Conservation (phyloP, 106 monocot genomes). For the Agapanthus africanus region DNA sequence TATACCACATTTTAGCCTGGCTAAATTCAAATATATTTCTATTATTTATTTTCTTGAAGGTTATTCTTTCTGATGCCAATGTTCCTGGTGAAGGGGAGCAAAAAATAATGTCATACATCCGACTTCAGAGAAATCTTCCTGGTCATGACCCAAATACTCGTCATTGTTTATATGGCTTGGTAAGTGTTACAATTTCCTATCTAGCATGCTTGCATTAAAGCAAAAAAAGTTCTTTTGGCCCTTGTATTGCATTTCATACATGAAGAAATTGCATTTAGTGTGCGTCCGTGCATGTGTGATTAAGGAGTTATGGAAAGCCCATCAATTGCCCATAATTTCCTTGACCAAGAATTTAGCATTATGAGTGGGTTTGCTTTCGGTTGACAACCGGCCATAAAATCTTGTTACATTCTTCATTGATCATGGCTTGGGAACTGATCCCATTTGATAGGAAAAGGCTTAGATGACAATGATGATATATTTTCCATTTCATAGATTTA, state of each 20-base stretch:
- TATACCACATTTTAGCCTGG: not conserved
- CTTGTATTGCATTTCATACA: not conserved
- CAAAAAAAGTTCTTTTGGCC: not conserved
- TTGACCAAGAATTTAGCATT: too few species aligned
- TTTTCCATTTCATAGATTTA: too few species aligned
- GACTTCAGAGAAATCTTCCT: constrained; percentile 83
- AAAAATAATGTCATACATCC: constrained; percentile 96
- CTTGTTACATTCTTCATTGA: too few species aligned
- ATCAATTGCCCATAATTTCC: too few species aligned
- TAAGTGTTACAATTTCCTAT: constrained; percentile 25
- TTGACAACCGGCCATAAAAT: too few species aligned
- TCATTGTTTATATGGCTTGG: constrained; percentile 95
- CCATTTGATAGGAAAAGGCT: too few species aligned
- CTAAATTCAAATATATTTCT: constrained; percentile 10
- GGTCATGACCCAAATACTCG: constrained; percentile 87
- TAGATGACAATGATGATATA: too few species aligned
- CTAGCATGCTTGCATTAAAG: not conserved
- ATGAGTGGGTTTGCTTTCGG: too few species aligned
- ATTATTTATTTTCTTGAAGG: constrained; percentile 51
- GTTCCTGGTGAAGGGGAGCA: constrained; percentile 99
- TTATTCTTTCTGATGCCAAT: constrained; percentile 99
- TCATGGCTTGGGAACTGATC: too few species aligned
- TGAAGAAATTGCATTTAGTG: too few species aligned
- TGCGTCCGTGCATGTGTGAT: too few species aligned
- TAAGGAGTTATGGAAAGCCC: too few species aligned